A percentile compares a stretch with the other conserved stretches of the same genome.
phyloP scores from a whole-genome alignment of 2,329 filamentous ascomycete genomes.

The Pezicula rhizophila region DNA sequence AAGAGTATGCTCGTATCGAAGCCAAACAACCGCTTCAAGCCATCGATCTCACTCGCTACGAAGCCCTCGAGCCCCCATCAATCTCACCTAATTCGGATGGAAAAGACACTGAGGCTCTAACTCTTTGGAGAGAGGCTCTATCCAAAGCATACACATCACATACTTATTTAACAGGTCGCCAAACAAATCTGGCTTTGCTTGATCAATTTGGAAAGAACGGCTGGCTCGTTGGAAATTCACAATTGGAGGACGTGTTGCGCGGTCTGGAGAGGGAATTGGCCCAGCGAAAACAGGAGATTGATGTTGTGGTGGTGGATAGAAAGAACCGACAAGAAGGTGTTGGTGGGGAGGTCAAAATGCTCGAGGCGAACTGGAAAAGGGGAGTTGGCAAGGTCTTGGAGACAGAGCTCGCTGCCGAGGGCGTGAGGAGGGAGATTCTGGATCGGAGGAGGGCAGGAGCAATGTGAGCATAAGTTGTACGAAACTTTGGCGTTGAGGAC shows the following conservation, averaged over 20 bases:
- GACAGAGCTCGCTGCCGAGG: conserved; percentile 78
- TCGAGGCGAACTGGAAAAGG: conserved; percentile 74
- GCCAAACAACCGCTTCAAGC: conserved; percentile 52
- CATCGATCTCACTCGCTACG: conserved; percentile 78
- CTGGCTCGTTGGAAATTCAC: conserved; percentile 82
- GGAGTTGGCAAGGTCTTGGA: conserved; percentile 77
- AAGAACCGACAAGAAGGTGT: conserved; percentile 65
- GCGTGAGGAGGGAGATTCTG: conserved; percentile 59
- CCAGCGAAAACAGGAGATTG: conserved; percentile 59
- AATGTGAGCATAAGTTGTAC: conserved; percentile 1
- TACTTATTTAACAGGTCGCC: conserved; percentile 44
- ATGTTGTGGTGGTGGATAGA: conserved; percentile 65
- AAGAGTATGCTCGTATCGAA: conserved; percentile 64
- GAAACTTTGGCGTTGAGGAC: too few relatives aligned
- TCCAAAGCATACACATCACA: conserved; percentile 49
- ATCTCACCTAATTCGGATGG: conserved; percentile 30
- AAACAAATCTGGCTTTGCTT: conserved; percentile 20
- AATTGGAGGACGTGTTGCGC: conserved; percentile 66
- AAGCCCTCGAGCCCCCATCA: conserved; percentile 59
- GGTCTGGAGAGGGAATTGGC: conserved; percentile 70
- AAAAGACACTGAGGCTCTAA: conserved; percentile 25
- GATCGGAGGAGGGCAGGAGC: conserved; percentile 48
- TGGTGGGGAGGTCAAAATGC: conserved; percentile 62
- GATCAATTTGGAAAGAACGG: conserved; percentile 66
- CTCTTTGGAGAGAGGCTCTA: conserved; percentile 14